phyloP scores from a whole-genome alignment of 352 stramenopile species.

The Pythium vanterpoolii region DNA sequence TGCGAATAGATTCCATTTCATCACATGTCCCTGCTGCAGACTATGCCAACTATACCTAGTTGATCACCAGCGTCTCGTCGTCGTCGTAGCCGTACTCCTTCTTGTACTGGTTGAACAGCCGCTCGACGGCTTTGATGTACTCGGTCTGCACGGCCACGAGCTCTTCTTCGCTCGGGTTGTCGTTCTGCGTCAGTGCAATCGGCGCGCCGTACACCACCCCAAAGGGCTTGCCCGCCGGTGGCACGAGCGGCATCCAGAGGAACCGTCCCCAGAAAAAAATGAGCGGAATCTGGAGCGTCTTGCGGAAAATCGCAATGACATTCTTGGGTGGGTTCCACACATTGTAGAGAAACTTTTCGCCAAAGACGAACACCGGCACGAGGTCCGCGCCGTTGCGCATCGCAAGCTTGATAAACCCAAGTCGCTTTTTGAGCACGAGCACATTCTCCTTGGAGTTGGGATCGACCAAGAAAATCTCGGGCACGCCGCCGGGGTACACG shows the following conservation, averaged over 20 bases:
- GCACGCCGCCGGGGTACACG: conserved; percentile 72
- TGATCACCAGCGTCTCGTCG: no score
- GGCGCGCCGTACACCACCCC: conserved; percentile 75
- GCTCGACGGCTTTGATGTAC: conserved; percentile 27
- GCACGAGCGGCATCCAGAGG: conserved; percentile 68
- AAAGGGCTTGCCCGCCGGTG: conserved; percentile 59
- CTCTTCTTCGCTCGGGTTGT: conserved; percentile 59
- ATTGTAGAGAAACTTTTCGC: conserved; percentile 81
- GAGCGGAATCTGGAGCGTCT: conserved; percentile 70
- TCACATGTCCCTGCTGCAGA: no score
- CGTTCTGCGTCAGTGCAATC: conserved; percentile 46
- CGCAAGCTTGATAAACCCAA: conserved; percentile 80
- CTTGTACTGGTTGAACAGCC: conserved; percentile 72
- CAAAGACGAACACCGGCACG: conserved; percentile 76
- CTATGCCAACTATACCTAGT: no score
- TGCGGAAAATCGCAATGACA: conserved; percentile 58
- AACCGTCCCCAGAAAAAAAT: conserved; percentile 82
- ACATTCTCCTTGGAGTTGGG: conserved; percentile 69
- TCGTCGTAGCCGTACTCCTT: conserved; percentile 65
- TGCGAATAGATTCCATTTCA: no score
- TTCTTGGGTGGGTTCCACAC: conserved; percentile 66
- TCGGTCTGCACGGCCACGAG: conserved; percentile 18
- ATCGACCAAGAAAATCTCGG: conserved; percentile 76
- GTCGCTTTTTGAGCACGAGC: conserved; percentile 72
- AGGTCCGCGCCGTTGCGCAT: conserved; percentile 73